phyloP scores from a whole-genome alignment of 192 early-diverging fungal species.

The Linnemannia elongata region DNA sequence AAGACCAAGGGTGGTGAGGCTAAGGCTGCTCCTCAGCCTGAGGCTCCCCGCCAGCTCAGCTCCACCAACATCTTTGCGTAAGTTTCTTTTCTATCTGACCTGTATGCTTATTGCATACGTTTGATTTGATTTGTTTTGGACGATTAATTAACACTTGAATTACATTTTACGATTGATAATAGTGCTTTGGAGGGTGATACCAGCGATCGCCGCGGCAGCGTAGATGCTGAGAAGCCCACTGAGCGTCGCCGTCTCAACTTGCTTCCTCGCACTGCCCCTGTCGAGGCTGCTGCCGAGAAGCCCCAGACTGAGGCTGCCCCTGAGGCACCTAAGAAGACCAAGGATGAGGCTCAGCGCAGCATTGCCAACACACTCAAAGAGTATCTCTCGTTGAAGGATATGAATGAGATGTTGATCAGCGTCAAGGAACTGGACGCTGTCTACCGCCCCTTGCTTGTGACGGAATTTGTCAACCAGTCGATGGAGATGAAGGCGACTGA shows the following conservation, averaged over 20 bases:
- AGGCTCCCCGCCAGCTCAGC: conserved; percentile 60
- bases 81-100: conserved; percentile 58
- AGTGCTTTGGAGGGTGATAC: conserved; percentile 51
- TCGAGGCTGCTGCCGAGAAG: conserved; percentile 46
- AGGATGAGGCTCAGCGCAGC: conserved; percentile 54
- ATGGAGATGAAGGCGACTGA: conserved; percentile 70
- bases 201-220: conserved; percentile 39
- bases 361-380: conserved; percentile 71
- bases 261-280: conserved; percentile 46
- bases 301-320: conserved; percentile 21
- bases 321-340: conserved; percentile 59
- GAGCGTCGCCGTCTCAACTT: conserved; percentile 47
- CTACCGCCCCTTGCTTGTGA: conserved; percentile 43
- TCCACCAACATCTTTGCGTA: conserved; percentile 60
- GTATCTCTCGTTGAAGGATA: conserved; percentile 69
- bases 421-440: conserved; percentile 70
- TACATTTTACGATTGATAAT: not conserved
- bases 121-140: not conserved
- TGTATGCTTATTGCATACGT: conserved; percentile 42
- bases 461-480: conserved; percentile 44
- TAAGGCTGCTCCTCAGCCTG: conserved; percentile 57
- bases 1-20: conserved; percentile 61
- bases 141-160: conserved; percentile 14
- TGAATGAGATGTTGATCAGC: conserved; percentile 73
- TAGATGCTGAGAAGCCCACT: conserved; percentile 51